phyloP scores from a whole-genome alignment of 179 eudicot genomes.

The Heliamphora pulchella region DNA sequence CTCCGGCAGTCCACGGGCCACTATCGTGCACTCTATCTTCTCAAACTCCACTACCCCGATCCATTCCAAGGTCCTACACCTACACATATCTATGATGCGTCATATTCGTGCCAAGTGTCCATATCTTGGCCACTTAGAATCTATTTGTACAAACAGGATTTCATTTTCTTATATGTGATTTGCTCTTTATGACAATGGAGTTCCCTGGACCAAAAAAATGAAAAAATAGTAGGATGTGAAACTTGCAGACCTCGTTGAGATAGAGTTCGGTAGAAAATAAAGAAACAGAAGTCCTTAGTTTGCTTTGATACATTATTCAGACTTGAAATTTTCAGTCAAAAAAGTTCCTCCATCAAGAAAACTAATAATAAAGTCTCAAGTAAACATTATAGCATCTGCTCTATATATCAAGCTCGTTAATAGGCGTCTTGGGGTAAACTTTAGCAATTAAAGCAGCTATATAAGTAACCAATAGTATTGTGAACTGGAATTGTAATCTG shows the following conservation, averaged over 20 bases:
- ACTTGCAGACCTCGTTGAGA: not conserved
- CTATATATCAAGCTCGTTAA: not conserved
- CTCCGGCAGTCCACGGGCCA: too few relatives aligned
- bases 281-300: not conserved
- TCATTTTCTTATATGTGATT: not conserved
- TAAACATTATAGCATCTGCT: not conserved
- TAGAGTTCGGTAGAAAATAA: not conserved
- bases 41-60: too few relatives aligned
- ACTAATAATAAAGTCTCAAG: not conserved
- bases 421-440: not conserved
- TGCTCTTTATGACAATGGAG: not conserved
- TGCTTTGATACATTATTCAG: not conserved
- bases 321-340: not conserved
- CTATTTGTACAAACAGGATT: not conserved
- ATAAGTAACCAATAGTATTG: not conserved
- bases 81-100: not conserved
- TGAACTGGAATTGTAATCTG: not conserved
- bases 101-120: too few relatives aligned
- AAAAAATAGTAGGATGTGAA: not conserved
- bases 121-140: too few relatives aligned
- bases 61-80: too few relatives aligned
- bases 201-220: not conserved
- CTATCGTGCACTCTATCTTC: too few relatives aligned
- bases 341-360: not conserved
- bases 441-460: not conserved